Evolutionary conservation across 2,329 filamentous ascomycete genomes (phyloP), one percentile per base, ranked within the genome.

Genomic region (Pseudocercospora fuligena): DNA sequence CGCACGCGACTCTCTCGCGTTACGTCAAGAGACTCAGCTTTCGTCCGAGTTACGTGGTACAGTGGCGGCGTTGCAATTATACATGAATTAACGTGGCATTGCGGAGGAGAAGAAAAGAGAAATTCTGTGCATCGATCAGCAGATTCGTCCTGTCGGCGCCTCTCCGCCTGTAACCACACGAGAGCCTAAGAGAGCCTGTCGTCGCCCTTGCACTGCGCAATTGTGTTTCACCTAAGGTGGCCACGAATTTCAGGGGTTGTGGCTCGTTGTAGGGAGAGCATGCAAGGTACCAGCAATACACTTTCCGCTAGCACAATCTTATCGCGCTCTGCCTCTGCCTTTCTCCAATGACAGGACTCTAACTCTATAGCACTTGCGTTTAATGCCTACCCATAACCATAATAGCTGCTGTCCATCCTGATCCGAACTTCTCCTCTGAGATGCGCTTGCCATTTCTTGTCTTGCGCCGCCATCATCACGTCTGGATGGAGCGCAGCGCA

Each of bases 41-140:
- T 40, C 36, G 36, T 40, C 9, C 19, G 14, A n/a, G 8, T 33
- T 25, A 12, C 31, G 54, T 58, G 54, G 54, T 25, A 58, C 29
- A 40, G 54, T 40, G 54, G 54, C 54, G 54, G 54, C 54, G 29
- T 12, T 40, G 54, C 54, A 40, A 40, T 40, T 33, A 58, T 58
- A 58, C 33, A 16, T 43, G 56, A 58, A 14, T 56, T 11, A 56
- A 56, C 25, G 49, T n/a, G 29, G 54, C 54, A 58, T 14, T 12
- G 23, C 19, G n/a, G 27, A n/a, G 16, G 14, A 29, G 53, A 29
- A 27, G 29, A 16, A 51, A 23, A 11, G 54, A 21, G 29, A 33
- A 8, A 23, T 40, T 11, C 27, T 21, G 29, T 58, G 54, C 54
- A 40, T 36, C n/a, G 25, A 21, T 21, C 36, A 40, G 31, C 31